phyloP scores from a whole-genome alignment of 164 flowering plant genomes.

The Pachysandra terminalis region DNA sequence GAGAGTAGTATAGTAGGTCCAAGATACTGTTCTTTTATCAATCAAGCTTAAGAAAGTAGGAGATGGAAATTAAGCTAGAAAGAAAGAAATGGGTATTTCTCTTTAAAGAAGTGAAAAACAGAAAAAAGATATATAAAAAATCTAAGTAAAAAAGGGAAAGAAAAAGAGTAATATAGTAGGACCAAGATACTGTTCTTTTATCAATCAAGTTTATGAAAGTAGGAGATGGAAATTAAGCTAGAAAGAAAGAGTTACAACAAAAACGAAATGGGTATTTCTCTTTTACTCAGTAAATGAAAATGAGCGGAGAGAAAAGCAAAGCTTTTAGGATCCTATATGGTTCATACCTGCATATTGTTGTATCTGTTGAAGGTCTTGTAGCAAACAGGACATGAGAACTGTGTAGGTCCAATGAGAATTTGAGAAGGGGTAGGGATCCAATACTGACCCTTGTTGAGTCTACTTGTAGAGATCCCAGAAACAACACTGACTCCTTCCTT shows the following conservation, averaged over 20 bases:
- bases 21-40: not conserved
- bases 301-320: conserved; percentile 4
- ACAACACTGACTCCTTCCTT: conserved; percentile 35
- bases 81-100: conserved; percentile 19
- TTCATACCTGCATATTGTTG: conserved; percentile 90
- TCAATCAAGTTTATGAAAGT: conserved; percentile 18
- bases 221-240: conserved; percentile 24
- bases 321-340: conserved; percentile 1
- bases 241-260: conserved; percentile 20
- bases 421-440: conserved; percentile 98
- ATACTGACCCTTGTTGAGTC: conserved; percentile 80
- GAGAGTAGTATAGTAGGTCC: too few species aligned
- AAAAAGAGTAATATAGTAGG: conserved; percentile 22
- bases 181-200: conserved; percentile 11
- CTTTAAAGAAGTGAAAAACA: not conserved
- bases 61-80: conserved; percentile 25
- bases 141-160: too few species aligned
- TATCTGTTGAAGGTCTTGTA: conserved; percentile 95
- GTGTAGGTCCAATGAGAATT: conserved; percentile 94
- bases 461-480: conserved; percentile 27
- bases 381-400: conserved; percentile 96
- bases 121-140: not conserved
- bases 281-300: conserved; percentile 17
- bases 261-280: conserved; percentile 12
- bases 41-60: conserved; percentile 20